Evolutionary conservation across 225 moss, liverwort and hornwort species (phyloP).

Genomic region (Anthoceros angustus): DNA sequence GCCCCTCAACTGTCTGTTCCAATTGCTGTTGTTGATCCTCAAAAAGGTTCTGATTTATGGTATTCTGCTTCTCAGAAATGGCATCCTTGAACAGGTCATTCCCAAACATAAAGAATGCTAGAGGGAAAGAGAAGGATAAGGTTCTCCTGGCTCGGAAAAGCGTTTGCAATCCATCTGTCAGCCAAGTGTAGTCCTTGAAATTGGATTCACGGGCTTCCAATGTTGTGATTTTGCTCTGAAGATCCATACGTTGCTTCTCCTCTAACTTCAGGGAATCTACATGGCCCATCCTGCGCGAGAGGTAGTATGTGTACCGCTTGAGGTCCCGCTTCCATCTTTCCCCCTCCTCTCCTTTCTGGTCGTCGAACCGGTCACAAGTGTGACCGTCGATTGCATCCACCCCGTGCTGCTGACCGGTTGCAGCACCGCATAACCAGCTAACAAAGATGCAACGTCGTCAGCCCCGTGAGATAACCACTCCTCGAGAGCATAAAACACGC

Average conservation of each 20-base stretch:
- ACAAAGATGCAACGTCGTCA: too few relatives aligned
- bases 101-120: too few relatives aligned
- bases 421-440: too few relatives aligned
- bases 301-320: constrained; percentile 94
- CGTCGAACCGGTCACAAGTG: constrained; percentile 91
- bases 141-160: constrained; percentile 82
- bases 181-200: constrained; percentile 96
- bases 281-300: constrained; percentile 94
- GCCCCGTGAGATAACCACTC: too few relatives aligned
- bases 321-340: constrained; percentile 85
- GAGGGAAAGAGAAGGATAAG: constrained; percentile 79
- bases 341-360: constrained; percentile 92
- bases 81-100: too few relatives aligned
- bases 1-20: constrained; percentile 85
- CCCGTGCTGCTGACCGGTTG: constrained; percentile 92
- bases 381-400: constrained; percentile 98
- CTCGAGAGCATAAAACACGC: constrained; percentile 17
- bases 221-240: constrained; percentile 48
- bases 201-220: constrained; percentile 83
- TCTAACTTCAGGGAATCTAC: constrained; percentile 96
- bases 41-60: constrained; percentile 87
- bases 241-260: constrained; percentile 61
- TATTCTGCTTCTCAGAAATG: constrained; percentile 67
- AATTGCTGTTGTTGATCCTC: constrained; percentile 96
- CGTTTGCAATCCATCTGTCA: constrained; percentile 79